Conservation (phyloP, 176 grass and related monocot genomes). For the Hordeum marinum region DNA sequence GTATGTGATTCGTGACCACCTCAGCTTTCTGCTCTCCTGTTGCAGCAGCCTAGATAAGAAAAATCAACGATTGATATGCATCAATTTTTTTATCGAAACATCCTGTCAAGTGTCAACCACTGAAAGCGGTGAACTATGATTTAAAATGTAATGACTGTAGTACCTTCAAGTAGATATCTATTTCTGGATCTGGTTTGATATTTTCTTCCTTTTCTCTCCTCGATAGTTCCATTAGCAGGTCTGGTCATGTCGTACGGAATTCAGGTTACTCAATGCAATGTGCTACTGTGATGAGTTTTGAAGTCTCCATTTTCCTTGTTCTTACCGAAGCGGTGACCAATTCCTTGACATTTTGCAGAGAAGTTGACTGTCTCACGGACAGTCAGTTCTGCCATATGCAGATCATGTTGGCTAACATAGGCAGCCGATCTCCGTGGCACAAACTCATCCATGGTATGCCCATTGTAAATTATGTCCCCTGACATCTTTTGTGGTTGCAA, state of each 20-base stretch:
- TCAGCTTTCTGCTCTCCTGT: slow-evolving; percentile 68
- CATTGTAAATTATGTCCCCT: slow-evolving; percentile 62
- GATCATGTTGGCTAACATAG: slow-evolving; percentile 78
- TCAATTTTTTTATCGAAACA: not conserved
- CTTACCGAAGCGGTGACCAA: slow-evolving; percentile 53
- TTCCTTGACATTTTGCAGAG: slow-evolving; percentile 78
- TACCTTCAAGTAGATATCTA: slow-evolving; percentile 86
- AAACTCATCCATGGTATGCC: slow-evolving; percentile 62
- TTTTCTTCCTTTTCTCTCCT: slow-evolving; percentile 80
- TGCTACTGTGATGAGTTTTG: not conserved
- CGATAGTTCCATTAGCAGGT: slow-evolving; percentile 57
- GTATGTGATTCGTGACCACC: slow-evolving; percentile 73
- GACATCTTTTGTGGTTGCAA: slow-evolving; percentile 26
- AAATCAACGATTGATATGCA: not conserved
- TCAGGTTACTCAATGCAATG: slow-evolving; percentile 2
- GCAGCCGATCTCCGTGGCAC: slow-evolving; percentile 58
- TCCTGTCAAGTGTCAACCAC: not conserved
- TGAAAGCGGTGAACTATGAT: not conserved
- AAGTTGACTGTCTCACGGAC: slow-evolving; percentile 70
- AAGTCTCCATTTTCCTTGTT: not conserved
- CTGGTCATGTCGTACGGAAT: slow-evolving; percentile 27
- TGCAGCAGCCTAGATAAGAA: slow-evolving; percentile 49
- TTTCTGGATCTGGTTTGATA: slow-evolving; percentile 71
- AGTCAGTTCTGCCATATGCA: slow-evolving; percentile 69
- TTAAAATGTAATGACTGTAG: not conserved